These are phyloP conservation scores for Colletotrichum musicola DNA, from an alignment of 2,329 filamentous ascomycete species.

Conservation along the genomic window DNA sequence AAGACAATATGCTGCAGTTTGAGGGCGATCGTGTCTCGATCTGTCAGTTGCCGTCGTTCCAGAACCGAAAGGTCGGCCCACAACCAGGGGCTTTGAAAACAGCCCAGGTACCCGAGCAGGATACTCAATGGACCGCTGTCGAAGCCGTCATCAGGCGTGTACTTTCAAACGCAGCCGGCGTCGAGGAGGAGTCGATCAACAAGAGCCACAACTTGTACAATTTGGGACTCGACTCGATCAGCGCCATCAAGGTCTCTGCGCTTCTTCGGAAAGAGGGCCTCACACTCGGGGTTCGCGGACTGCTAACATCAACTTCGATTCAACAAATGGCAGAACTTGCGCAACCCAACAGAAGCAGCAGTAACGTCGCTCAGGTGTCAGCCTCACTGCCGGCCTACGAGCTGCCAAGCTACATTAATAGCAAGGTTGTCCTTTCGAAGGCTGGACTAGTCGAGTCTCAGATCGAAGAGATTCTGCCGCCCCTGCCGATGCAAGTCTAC, in stretches of 20 bases:
- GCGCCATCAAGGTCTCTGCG: conserved; percentile 84
- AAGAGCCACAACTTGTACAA: conserved; percentile 79
- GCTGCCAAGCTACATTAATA: conserved; percentile 49
- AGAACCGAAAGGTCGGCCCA: background rate
- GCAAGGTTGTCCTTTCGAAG: conserved; percentile 51
- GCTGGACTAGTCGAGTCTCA: conserved; percentile 57
- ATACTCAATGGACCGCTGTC: conserved; percentile 49
- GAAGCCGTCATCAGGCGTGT: conserved; percentile 59
- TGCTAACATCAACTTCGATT: conserved; percentile 76
- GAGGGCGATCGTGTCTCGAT: conserved; percentile 67
- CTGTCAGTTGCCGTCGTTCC: conserved; percentile 70
- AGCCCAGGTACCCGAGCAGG: background rate
- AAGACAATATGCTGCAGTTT: conserved; percentile 68
- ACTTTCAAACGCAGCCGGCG: conserved; percentile 70
- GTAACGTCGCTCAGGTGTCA: background rate
- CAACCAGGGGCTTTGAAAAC: background rate
- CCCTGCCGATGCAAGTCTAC: conserved; percentile 82
- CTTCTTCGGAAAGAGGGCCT: conserved; percentile 75
- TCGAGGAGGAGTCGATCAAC: conserved; percentile 69
- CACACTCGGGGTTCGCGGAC: conserved; percentile 75
- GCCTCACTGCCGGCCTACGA: background rate
- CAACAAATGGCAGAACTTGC: conserved; percentile 63
- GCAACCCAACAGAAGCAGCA: conserved; percentile 46
- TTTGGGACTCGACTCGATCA: conserved; percentile 91
- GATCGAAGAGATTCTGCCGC: conserved; percentile 73